These are phyloP conservation scores for Nannizziopsis arthrosporioides DNA, from an alignment of 2,329 filamentous ascomycete species.

Conservation along the genomic window DNA sequence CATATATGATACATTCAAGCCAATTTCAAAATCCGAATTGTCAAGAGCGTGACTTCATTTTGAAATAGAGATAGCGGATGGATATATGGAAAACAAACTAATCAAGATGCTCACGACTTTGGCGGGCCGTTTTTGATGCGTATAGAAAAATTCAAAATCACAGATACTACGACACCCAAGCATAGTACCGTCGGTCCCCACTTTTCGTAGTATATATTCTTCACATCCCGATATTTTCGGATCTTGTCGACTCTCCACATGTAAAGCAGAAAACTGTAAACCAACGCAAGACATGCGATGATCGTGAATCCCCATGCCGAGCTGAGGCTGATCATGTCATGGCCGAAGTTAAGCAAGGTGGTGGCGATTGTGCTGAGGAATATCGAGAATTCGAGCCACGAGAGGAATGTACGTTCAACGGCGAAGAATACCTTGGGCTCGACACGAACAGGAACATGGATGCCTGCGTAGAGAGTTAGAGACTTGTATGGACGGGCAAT, in stretches of 20 bases:
- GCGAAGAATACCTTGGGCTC: constrained; percentile 98
- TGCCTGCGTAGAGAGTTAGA: constrained; percentile 44
- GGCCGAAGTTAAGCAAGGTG: constrained; percentile 69
- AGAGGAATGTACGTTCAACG: constrained; percentile 87
- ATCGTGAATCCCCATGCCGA: constrained; percentile 70
- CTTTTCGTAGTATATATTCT: constrained; percentile 67
- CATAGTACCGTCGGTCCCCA: constrained; percentile 74
- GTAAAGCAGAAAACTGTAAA: constrained; percentile 76
- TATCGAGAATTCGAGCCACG: constrained; percentile 95
- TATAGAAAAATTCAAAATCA: constrained; percentile 68
- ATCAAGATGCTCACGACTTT: background rate
- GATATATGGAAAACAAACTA: too few species aligned
- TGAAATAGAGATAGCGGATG: too few species aligned
- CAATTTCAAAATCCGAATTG: too few species aligned
- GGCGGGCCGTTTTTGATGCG: constrained; percentile 50
- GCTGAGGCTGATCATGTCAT: constrained; percentile 49
- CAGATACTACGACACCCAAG: constrained; percentile 57
- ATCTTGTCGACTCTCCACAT: constrained; percentile 81
- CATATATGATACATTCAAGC: too few species aligned
- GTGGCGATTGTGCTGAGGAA: constrained; percentile 81
- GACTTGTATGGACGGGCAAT: background rate
- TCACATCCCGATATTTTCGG: constrained; percentile 67
- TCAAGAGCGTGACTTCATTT: too few species aligned
- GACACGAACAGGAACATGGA: constrained; percentile 88
- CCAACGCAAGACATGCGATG: constrained; percentile 63